Percentiles rank a stretch among this genome's conserved stretches.
phyloP scores from a whole-genome alignment of 371 early-diverging fungal genomes.

The Actinomucor elegans region DNA sequence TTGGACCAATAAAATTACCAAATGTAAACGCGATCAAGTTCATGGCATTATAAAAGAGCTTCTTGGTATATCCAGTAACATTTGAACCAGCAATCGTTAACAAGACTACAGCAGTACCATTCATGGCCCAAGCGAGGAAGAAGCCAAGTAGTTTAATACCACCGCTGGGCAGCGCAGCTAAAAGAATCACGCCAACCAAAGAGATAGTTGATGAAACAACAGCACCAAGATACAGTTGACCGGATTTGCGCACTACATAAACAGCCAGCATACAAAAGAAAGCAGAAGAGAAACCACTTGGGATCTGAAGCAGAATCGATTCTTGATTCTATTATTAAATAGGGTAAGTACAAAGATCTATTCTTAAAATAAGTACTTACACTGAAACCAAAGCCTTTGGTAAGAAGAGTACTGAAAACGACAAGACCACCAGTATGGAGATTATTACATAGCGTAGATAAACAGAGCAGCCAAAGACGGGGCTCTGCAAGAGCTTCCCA shows the following conservation, averaged over 20 bases:
- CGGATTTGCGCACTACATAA: constrained; percentile 18
- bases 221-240: constrained; percentile 17
- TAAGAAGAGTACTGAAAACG: constrained; percentile 32
- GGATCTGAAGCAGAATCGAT: constrained; percentile 36
- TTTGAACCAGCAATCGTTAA: constrained; percentile 28
- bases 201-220: constrained; percentile 17
- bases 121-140: constrained; percentile 27
- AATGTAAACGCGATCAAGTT: constrained; percentile 27
- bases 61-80: constrained; percentile 43
- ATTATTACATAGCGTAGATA: constrained; percentile 21
- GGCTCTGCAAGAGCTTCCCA: constrained; percentile 26
- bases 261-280: constrained; percentile 12
- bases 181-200: constrained; percentile 27
- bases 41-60: constrained; percentile 33
- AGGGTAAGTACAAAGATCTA: too few relatives aligned
- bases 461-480: constrained; percentile 20
- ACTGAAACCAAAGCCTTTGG: constrained; percentile 28
- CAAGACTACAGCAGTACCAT: constrained; percentile 28
- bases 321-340: constrained; percentile 11
- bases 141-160: constrained; percentile 30
- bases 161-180: constrained; percentile 23
- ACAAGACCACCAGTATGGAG: constrained; percentile 36
- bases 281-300: constrained; percentile 21
- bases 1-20: constrained; percentile 38
- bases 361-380: constrained; percentile 21